These are phyloP conservation scores for Lotmaria passim DNA, from an alignment of 208 protist species.

Conservation along the genomic window DNA sequence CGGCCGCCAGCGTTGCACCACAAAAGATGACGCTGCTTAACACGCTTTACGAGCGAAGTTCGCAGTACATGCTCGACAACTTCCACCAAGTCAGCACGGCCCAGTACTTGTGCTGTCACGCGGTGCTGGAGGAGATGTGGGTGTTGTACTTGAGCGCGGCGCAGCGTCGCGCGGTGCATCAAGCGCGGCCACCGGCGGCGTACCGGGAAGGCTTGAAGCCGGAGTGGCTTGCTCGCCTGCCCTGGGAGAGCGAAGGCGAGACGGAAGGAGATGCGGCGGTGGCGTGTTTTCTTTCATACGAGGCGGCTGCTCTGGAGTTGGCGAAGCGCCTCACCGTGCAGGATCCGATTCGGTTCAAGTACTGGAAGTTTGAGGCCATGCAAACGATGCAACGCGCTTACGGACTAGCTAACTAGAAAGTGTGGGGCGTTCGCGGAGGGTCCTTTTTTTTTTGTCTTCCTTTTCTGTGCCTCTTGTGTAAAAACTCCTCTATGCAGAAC, in stretches of 20 bases:
- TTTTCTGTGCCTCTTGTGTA: slow-evolving; percentile 8
- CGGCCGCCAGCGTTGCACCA: slow-evolving; percentile 2
- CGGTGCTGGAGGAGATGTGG: slow-evolving; percentile 67
- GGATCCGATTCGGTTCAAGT: slow-evolving; percentile 74
- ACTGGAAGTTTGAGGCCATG: slow-evolving; percentile 70
- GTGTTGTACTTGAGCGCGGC: slow-evolving; percentile 47
- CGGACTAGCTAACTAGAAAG: slow-evolving; percentile 3
- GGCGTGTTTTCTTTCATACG: slow-evolving; percentile 44
- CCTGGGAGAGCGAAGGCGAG: slow-evolving; percentile 10
- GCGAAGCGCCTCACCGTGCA: slow-evolving; percentile 55
- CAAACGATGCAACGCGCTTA: slow-evolving; percentile 67
- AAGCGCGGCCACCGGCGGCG: slow-evolving; percentile 35
- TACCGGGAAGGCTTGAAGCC: slow-evolving; percentile 48
- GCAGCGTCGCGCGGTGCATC: slow-evolving; percentile 26
- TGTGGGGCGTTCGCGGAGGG: not conserved
- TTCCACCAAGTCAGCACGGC: slow-evolving; percentile 61
- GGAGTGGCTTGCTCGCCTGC: slow-evolving; percentile 15
- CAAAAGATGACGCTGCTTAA: slow-evolving; percentile 18
- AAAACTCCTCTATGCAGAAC: no score
- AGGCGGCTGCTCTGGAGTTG: slow-evolving; percentile 54
- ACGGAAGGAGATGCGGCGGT: not conserved
- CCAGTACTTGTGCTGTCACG: slow-evolving; percentile 52
- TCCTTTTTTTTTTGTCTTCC: not conserved
- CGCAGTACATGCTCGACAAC: slow-evolving; percentile 73
- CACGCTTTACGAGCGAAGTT: slow-evolving; percentile 31